These are phyloP conservation scores for Penicillium nucicola DNA, from an alignment of 495 filamentous ascomycete genomes.

Conservation along the genomic window DNA sequence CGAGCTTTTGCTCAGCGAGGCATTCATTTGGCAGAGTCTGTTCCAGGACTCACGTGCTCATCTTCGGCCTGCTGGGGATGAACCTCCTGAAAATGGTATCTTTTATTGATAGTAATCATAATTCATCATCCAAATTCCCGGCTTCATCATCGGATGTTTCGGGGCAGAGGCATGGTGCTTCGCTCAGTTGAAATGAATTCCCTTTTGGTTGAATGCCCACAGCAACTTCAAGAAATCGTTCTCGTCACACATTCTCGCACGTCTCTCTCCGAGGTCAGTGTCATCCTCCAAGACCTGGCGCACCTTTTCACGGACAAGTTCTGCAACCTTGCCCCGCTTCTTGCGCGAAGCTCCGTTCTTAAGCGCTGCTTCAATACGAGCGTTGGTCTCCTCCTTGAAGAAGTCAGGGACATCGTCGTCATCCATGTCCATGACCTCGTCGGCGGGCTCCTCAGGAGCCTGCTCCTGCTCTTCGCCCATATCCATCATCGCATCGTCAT, in stretches of 20 bases:
- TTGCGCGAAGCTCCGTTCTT: slow-evolving; percentile 54
- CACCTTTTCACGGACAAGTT: slow-evolving; percentile 79
- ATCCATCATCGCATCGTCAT: slow-evolving; percentile 44
- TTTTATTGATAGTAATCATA: slow-evolving; percentile 41
- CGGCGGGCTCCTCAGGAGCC: slow-evolving; percentile 40
- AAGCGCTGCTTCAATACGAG: slow-evolving; percentile 37
- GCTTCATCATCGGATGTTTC: slow-evolving; percentile 8
- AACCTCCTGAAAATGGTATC: slow-evolving; percentile 38
- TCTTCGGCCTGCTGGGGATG: slow-evolving; percentile 53
- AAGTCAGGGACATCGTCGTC: slow-evolving; percentile 68
- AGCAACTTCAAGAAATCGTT: slow-evolving; percentile 79
- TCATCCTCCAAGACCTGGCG: slow-evolving; percentile 72
- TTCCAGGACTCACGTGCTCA: slow-evolving; percentile 88
- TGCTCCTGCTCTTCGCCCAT: slow-evolving; percentile 35
- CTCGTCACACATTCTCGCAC: slow-evolving; percentile 83
- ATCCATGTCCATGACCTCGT: slow-evolving; percentile 53
- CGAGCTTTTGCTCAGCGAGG: slow-evolving; percentile 90
- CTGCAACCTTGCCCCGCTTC: slow-evolving; percentile 70
- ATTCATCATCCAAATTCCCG: slow-evolving; percentile 27
- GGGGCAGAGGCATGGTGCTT: slow-evolving; percentile 2
- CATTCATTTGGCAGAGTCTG: slow-evolving; percentile 92
- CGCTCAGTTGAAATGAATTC: slow-evolving; percentile 83
- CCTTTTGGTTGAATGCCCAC: slow-evolving; percentile 82
- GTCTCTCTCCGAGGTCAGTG: slow-evolving; percentile 73
- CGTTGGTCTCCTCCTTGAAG: slow-evolving; percentile 64